A percentile compares a stretch with the other conserved stretches of the same genome.
Conservation (phyloP, 2,329 filamentous ascomycete genomes). For the Phyllosticta citriasiana region DNA sequence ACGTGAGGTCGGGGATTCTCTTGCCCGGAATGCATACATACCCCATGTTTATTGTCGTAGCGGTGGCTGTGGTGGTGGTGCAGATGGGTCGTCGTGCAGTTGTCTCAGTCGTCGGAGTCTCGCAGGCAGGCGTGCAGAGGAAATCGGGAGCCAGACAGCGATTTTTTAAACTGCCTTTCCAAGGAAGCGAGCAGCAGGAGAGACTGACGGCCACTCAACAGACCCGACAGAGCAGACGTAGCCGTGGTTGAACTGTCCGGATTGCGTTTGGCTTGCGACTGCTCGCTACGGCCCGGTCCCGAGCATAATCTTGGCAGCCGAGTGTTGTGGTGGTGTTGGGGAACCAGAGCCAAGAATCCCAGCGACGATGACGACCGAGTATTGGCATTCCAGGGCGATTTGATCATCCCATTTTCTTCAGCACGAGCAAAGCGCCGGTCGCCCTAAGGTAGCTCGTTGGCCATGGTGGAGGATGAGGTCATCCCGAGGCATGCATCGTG, state of each 20-base stretch:
- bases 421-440: neutral
- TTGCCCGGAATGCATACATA: neutral
- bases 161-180: neutral
- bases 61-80: neutral
- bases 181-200: neutral
- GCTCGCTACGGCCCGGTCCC: neutral
- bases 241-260: neutral
- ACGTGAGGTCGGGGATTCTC: neutral
- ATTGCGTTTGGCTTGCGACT: neutral
- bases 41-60: neutral
- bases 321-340: neutral
- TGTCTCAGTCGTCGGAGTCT: neutral
- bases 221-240: neutral
- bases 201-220: neutral
- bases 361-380: neutral
- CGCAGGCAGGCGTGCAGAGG: neutral
- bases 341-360: neutral
- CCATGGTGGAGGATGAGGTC: neutral
- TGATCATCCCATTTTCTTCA: neutral
- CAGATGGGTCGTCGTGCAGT: neutral
- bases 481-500: neutral
- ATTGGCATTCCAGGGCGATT: neutral
- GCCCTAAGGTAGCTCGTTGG: neutral
- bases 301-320: neutral
- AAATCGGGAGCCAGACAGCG: neutral